These are phyloP conservation scores for Aspergillus udagawae DNA, from an alignment of 2,329 filamentous ascomycete genomes.

Conservation along the genomic window DNA sequence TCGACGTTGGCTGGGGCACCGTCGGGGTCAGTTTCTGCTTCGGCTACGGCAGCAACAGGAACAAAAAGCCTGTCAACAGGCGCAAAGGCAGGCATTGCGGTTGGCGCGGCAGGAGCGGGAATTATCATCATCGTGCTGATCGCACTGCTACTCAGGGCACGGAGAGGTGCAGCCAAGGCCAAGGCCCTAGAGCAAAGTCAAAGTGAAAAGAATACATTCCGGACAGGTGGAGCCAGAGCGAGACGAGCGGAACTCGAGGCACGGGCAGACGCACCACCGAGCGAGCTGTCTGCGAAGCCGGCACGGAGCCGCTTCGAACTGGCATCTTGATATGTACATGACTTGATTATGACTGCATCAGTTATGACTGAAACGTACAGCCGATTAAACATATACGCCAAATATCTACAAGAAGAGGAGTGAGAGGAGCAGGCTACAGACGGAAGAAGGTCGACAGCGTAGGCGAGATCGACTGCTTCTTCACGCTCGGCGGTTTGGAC, in stretches of 20 bases:
- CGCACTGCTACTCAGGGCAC: neutral
- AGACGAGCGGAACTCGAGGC: neutral
- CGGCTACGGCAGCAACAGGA: neutral
- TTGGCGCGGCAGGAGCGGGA: constrained; percentile 1
- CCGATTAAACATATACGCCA: neutral
- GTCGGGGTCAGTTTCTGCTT: neutral
- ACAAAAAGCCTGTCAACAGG: neutral
- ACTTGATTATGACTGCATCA: neutral
- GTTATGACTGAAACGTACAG: too few relatives aligned
- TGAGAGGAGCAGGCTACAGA: neutral
- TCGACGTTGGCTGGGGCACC: neutral
- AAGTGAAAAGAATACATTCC: neutral
- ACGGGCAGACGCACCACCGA: neutral
- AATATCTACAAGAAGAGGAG: neutral
- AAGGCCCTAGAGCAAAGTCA: neutral
- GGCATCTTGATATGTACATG: neutral
- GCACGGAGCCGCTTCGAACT: neutral
- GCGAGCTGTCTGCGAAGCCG: neutral
- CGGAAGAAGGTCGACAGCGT: neutral
- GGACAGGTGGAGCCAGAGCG: neutral
- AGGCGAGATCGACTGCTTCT: neutral
- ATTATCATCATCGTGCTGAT: constrained; percentile 5
- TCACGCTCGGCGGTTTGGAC: neutral
- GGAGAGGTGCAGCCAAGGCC: neutral
- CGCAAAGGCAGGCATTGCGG: constrained; percentile 8